Percentiles rank a stretch among this genome's conserved stretches.
Evolutionary conservation across 2,329 filamentous ascomycete genomes (phyloP).

Genomic region (Anisogramma anomala): DNA sequence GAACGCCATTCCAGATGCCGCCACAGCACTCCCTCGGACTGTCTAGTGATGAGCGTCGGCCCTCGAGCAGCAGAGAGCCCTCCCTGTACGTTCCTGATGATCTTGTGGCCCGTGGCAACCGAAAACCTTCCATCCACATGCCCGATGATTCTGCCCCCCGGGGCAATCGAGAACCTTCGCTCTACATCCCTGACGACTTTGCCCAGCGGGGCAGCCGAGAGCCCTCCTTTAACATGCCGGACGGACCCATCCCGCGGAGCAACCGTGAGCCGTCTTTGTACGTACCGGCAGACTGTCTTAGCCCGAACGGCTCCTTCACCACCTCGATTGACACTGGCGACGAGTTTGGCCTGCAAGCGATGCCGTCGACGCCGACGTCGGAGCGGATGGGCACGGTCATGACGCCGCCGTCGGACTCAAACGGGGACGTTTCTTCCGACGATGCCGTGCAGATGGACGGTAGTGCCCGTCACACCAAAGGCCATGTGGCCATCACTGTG

Average conservation of each 20-base stretch:
- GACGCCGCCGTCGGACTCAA: constrained; percentile 22
- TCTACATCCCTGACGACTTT: constrained; percentile 11
- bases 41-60: constrained; percentile 50
- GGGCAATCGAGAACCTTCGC: constrained; percentile 10
- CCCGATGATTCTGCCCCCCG: constrained; percentile 5
- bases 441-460: constrained; percentile 3
- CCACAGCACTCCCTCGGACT: constrained; percentile 46
- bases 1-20: constrained; percentile 31
- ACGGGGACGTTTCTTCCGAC: constrained; percentile 13
- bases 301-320: constrained; percentile 17
- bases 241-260: constrained; percentile 20
- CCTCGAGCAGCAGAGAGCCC: constrained; percentile 28
- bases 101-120: constrained; percentile 1
- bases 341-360: constrained; percentile 39
- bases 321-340: constrained; percentile 45
- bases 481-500: constrained; percentile 9
- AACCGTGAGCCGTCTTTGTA: constrained; percentile 11
- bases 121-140: not conserved
- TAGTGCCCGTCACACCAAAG: not conserved
- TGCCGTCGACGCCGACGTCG: constrained; percentile 16
- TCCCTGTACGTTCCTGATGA: constrained; percentile 8
- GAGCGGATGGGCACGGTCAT: constrained; percentile 42
- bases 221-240: constrained; percentile 25
- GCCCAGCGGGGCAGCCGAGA: constrained; percentile 9
- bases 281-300: constrained; percentile 40